phyloP scores from a whole-genome alignment of 1,284 basidiomycete genomes.

The Ceratobasidium sp. region DNA sequence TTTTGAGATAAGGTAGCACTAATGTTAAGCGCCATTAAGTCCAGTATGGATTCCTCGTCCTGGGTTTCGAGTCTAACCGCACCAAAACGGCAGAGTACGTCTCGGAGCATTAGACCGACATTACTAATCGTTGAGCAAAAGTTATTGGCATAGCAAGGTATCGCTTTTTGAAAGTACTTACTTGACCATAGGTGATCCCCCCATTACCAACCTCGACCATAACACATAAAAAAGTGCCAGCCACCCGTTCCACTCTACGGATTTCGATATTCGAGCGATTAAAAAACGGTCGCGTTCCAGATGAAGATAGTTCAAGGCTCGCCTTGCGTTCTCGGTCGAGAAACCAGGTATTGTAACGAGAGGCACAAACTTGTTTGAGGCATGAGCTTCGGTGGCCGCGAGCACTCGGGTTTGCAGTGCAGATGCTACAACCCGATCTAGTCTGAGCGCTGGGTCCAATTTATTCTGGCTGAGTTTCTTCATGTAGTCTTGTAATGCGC shows the following conservation, averaged over 20 bases:
- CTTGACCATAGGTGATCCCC: too few relatives aligned
- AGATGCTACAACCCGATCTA: neutral
- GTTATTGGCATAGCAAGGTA: too few relatives aligned
- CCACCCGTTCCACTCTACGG: neutral
- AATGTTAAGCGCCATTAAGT: neutral
- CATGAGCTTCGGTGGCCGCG: neutral
- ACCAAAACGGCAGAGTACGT: conserved; percentile 3
- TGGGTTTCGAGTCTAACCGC: neutral
- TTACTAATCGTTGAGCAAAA: neutral
- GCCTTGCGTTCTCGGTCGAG: neutral
- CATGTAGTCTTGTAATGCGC: neutral
- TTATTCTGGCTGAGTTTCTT: neutral
- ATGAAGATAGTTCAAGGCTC: neutral
- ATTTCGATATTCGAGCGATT: neutral
- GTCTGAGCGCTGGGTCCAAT: neutral
- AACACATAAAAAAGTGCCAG: neutral
- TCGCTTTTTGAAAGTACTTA: too few relatives aligned
- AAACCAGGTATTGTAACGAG: neutral
- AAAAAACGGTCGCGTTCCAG: neutral
- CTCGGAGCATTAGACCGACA: neutral
- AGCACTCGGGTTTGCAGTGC: neutral
- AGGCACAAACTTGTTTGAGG: neutral
- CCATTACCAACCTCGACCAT: neutral
- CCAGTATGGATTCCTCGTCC: neutral
- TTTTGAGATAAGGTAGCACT: neutral